Base-by-base conservation (phyloP, 768 basidiomycete genomes). In the Tulasnella sp. region DNA sequence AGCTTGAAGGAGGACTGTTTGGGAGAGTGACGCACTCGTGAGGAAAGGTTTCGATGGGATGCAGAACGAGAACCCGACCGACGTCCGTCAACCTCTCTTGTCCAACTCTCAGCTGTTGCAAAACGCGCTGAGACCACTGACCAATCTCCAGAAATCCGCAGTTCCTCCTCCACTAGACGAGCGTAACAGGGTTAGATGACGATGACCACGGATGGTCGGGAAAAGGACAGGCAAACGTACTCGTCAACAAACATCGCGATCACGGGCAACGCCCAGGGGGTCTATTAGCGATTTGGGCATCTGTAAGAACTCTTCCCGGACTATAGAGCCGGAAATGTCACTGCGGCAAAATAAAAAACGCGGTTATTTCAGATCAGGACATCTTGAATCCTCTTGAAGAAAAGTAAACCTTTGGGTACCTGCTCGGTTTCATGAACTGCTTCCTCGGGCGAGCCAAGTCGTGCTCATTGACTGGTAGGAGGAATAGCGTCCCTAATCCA, bases 221-320 rank as follows among this genome's bases (percentile, higher is more conserved):
- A n/a, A 23, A n/a, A n/a, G 32, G 23, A 67, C 2, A 44, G 40
- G 73, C 72, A 57, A 1, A 90, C 95, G 85, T 82, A 99, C 97
- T 99, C 96, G 86, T 98, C 95, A 83, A 99, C 98, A 82, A 99
- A 99, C 83, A 99, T 99, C 74, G 97, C 98, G 82, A 99, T 99
- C 96, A 99, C 95, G 78, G 98, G 90, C 75, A 92, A 93, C 74
- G 97, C 95, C 42, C 42, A 95, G 72, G 99, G 0, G 98, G 98
- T 84, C 99, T 99, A 78, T 94, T 96, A 26, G 97, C 97, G 82
- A 99, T 99, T 87, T 97, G 0, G 98, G 98, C 88, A 99, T 98
- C 87, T 96, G 95, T 79, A 99, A 86, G 86, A 99, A 99, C 85
- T 99, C 98, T 81, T 99, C 98, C 69, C 94, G 92, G 87, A 99